Evolutionary conservation across 805 yeast genomes (phyloP).

Genomic region (Peterozyma xylosa): DNA sequence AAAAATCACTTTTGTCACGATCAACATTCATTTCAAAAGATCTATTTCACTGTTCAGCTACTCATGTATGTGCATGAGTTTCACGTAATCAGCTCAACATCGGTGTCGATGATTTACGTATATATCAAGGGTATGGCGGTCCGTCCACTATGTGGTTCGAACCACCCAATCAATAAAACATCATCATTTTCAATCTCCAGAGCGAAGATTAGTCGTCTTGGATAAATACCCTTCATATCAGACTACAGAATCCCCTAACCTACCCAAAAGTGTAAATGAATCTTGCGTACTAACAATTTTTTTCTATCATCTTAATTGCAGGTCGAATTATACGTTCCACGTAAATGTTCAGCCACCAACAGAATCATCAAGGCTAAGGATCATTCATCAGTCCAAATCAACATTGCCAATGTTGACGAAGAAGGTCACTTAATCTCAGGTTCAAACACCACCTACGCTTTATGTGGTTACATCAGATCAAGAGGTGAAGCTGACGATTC

Average conservation of each 20-base stretch:
- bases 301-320: constrained; percentile 25
- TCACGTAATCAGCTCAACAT: no score
- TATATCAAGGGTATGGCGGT: no score
- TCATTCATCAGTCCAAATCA: constrained; percentile 98
- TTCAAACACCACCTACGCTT: constrained; percentile 89
- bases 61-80: no score
- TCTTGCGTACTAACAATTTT: constrained; percentile 14
- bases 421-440: constrained; percentile 93
- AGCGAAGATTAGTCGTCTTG: no score
- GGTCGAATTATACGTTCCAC: constrained; percentile 99
- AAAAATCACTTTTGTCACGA: no score
- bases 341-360: constrained; percentile 99
- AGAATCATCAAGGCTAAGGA: constrained; percentile 99
- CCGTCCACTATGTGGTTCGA: no score
- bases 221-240: neutral
- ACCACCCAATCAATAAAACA: no score
- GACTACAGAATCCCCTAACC: neutral
- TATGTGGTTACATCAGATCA: constrained; percentile 94
- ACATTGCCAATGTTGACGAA: constrained; percentile 97
- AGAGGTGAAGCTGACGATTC: constrained; percentile 99
- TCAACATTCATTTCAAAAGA: neutral
- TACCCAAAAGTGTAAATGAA: neutral
- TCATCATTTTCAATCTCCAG: no score
- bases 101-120: no score
- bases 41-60: neutral